A percentile compares a stretch with the other conserved stretches of the same genome.
These are phyloP conservation scores for Penicillium sp. DNA, from an alignment of 2,329 filamentous ascomycete genomes.

Conservation along the genomic window DNA sequence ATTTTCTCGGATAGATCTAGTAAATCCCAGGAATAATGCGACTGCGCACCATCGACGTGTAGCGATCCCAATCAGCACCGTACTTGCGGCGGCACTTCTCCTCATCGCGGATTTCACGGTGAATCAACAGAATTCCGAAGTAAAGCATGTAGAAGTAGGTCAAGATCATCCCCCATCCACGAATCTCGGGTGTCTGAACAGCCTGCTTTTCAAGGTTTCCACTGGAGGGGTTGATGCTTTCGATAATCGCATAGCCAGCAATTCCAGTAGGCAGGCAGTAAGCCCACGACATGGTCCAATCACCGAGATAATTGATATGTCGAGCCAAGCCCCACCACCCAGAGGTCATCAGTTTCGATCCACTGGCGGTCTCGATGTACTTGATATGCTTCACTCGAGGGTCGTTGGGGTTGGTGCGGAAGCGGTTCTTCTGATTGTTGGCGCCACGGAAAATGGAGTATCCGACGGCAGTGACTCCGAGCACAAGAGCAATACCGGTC, in stretches of 20 bases:
- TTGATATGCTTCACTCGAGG: conserved; percentile 71
- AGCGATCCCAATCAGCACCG: conserved; percentile 83
- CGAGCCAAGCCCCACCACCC: conserved; percentile 92
- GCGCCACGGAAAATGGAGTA: conserved; percentile 89
- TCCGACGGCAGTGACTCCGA: conserved; percentile 63
- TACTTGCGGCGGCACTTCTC: conserved; percentile 90
- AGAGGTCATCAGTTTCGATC: conserved; percentile 71
- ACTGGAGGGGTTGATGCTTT: conserved; percentile 45
- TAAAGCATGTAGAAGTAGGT: conserved; percentile 95
- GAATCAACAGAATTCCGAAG: conserved; percentile 78
- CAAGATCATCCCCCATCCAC: conserved; percentile 77
- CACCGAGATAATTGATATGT: conserved; percentile 93
- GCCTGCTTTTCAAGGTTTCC: conserved; percentile 64
- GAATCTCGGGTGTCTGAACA: conserved; percentile 65
- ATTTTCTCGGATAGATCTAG: too few species aligned
- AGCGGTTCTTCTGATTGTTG: conserved; percentile 92
- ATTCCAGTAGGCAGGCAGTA: conserved; percentile 82
- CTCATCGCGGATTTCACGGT: conserved; percentile 81
- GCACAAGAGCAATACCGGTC: conserved; percentile 57
- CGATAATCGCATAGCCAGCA: conserved; percentile 68
- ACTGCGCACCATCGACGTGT: conserved; percentile 74
- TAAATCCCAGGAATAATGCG: conserved; percentile 83
- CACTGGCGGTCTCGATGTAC: conserved; percentile 77
- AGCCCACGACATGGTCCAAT: conserved; percentile 90
- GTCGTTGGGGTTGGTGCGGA: conserved; percentile 80